Evolutionary conservation across 2,329 filamentous ascomycete species (phyloP).

Genomic region (Beauveria varroae): DNA sequence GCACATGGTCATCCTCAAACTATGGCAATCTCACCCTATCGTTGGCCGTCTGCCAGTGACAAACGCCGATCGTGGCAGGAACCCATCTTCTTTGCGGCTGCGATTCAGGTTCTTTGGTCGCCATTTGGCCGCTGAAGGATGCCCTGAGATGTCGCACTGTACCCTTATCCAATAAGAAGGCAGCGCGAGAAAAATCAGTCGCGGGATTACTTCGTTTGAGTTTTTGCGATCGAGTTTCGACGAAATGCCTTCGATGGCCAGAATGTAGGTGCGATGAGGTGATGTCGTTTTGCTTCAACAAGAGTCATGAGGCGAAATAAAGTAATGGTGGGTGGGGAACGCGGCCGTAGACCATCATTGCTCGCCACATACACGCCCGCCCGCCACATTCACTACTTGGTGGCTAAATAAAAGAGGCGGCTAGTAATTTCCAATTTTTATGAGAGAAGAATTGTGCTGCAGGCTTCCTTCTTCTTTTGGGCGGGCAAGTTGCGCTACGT

Average conservation of each 20-base stretch:
- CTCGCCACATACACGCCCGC: neutral
- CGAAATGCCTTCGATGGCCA: neutral
- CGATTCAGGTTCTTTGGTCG: neutral
- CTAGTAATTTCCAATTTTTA: neutral
- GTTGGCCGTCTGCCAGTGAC: conserved; percentile 28
- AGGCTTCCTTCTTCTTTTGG: too few species aligned
- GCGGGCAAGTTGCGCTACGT: neutral
- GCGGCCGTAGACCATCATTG: neutral
- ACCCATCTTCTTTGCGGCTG: conserved; percentile 3
- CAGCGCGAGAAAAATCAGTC: neutral
- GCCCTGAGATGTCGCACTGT: neutral
- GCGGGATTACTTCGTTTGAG: neutral
- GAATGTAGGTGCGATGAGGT: neutral
- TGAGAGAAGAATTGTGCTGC: too few species aligned
- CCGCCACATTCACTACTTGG: neutral
- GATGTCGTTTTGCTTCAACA: neutral
- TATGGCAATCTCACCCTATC: conserved; percentile 25
- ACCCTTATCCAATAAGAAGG: neutral
- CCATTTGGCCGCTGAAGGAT: neutral
- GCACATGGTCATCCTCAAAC: neutral
- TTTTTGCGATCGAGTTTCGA: neutral
- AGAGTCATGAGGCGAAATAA: neutral
- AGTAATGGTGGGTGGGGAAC: conserved; percentile 1
- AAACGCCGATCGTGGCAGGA: conserved; percentile 24
- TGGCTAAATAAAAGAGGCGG: neutral